Evolutionary conservation across 169 alveolate genomes (phyloP), one percentile per base, ranked within the genome.

Genomic region (Cryptosporidium bovis): DNA sequence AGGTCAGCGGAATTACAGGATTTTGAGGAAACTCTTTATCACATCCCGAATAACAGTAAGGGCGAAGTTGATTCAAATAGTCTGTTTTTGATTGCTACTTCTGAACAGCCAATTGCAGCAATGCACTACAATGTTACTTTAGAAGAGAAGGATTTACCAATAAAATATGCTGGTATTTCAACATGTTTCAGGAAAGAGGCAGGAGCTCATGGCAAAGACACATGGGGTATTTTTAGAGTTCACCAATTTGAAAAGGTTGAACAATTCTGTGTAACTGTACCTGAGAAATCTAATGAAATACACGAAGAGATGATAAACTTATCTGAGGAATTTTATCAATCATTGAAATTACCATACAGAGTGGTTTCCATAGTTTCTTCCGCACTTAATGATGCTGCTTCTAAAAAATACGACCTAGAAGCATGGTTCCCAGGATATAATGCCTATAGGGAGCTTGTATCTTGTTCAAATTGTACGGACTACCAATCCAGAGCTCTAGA

Each of bases 141-240:
- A 50, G 96, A 94, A 46, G 94, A 91, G 24, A 93, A 93, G 65
- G 90, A 90, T 67, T 83, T 96, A 16, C 99, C 99, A 24, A 65
- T 96, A n/a, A 94, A 95, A 90, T 97, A 96, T 87, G 99, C 99
- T 0, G 99, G 99, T 6, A 64, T 93, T 51, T 97, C 99, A 55
- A 93, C 99, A 4, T 98, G 99, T 77, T 98, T 98, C 95, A 95
- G 99, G 83, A 97, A 97, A 92, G 99, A 98, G 93, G 99, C 99
- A n/a, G 99, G 99, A 16, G 98, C 99, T 46, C 99, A 97, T 84
- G 99, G 99, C 5, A 96, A 94, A 82, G 99, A 98, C 90, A 97
- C 97, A 36, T 96, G 99, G 98, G 99, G 99, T 12, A 96, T 98
- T 31, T 97, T 97, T 92, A 94, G 99, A 67, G 97, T 98, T 56